Percentiles rank a stretch among this genome's conserved stretches.
Evolutionary conservation across 208 protist genomes (phyloP).

Genomic region (Crithidia sp.): DNA sequence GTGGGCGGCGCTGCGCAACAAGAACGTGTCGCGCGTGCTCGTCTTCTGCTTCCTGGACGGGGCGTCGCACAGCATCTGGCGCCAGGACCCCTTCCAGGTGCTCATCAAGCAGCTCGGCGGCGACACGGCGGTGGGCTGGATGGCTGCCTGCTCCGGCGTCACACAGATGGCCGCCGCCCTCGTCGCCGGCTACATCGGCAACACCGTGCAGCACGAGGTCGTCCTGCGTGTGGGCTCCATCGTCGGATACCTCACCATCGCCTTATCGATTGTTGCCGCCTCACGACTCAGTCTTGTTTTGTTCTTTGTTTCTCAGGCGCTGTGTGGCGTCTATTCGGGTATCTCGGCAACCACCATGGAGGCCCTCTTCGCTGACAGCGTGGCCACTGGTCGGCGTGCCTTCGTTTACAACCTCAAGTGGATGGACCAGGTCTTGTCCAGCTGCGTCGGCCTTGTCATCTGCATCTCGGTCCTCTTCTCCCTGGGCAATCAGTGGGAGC

Average conservation of each 20-base stretch:
- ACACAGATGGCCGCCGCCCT: conserved; percentile 55
- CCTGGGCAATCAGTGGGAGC: conserved; percentile 56
- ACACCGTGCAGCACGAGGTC: conserved; percentile 26
- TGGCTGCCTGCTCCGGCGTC: conserved; percentile 34
- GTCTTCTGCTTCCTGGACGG: conserved; percentile 49
- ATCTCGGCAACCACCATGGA: conserved; percentile 46
- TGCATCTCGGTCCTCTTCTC: conserved; percentile 45
- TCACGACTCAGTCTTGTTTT: conserved; percentile 2
- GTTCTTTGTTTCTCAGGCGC: conserved; percentile 31
- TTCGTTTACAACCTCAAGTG: conserved; percentile 77
- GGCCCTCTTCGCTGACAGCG: conserved; percentile 59
- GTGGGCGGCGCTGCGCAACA: conserved; percentile 17
- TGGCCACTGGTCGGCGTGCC: conserved; percentile 39
- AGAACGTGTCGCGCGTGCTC: conserved; percentile 24
- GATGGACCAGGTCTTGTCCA: conserved; percentile 56
- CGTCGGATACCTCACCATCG: conserved; percentile 20
- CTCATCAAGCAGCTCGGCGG: conserved; percentile 39
- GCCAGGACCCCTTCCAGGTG: conserved; percentile 45
- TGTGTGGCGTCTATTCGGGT: conserved; percentile 48
- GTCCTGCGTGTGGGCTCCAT: conserved; percentile 35
- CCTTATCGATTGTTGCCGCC: conserved; percentile 19
- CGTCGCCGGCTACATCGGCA: conserved; percentile 27
- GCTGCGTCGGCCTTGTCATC: conserved; percentile 45
- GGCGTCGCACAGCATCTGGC: conserved; percentile 51
- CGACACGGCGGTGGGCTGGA: conserved; percentile 40